These are phyloP conservation scores for Alternaria arbusti DNA, from an alignment of 2,329 filamentous ascomycete species.

Conservation along the genomic window DNA sequence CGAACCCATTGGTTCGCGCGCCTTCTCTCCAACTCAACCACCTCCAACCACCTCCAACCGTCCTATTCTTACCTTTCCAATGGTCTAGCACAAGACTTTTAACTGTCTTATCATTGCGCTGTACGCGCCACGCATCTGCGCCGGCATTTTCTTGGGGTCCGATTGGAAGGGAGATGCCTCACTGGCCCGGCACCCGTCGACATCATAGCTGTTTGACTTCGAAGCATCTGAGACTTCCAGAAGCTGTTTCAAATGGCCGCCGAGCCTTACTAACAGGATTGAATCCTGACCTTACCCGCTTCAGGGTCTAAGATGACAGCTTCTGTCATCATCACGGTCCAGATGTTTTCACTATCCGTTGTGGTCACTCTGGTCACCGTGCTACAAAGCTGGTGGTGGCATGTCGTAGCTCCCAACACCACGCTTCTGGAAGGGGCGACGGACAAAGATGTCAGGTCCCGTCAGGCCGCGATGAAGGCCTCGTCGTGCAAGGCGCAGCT, in stretches of 20 bases:
- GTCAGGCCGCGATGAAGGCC: constrained; percentile 1
- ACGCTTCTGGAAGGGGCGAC: not conserved
- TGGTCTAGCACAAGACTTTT: not conserved
- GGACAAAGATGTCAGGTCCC: constrained; percentile 17
- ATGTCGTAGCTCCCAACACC: constrained; percentile 13
- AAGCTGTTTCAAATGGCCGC: constrained; percentile 29
- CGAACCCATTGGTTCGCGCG: constrained; percentile 35
- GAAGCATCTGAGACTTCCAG: constrained; percentile 27
- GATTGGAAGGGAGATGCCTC: not conserved
- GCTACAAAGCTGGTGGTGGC: not conserved
- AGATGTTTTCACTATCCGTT: not conserved
- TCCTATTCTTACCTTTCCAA: not conserved
- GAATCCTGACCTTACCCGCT: not conserved
- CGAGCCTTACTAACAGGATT: not conserved
- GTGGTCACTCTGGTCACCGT: not conserved
- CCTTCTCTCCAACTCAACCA: constrained; percentile 6
- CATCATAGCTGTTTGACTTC: constrained; percentile 20
- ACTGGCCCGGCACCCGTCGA: not conserved
- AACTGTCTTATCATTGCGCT: constrained; percentile 3
- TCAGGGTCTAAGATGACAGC: not conserved
- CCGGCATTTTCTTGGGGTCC: not conserved
- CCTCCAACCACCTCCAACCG: constrained; percentile 11
- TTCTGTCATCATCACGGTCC: not conserved
- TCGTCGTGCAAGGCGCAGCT: constrained; percentile 1
- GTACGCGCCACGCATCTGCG: not conserved